A percentile compares a stretch with the other conserved stretches of the same genome.
Conservation (phyloP, 306 rosid species). For the Macrotyloma uniflorum region DNA sequence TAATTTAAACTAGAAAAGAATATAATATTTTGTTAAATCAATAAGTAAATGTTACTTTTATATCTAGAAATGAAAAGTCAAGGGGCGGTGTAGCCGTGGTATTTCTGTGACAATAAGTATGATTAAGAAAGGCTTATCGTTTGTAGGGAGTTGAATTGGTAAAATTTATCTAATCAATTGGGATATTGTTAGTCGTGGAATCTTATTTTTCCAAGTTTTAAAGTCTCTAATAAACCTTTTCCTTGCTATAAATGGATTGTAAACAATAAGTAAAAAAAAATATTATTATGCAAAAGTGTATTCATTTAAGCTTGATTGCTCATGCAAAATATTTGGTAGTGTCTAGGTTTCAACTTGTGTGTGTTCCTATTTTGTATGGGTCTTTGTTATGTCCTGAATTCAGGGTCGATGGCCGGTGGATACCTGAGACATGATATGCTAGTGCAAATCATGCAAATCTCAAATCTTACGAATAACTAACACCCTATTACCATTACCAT, state of each 20-base stretch:
- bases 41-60: no score
- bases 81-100: no score
- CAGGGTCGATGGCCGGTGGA: neutral
- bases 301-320: neutral
- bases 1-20: no score
- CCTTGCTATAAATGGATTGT: neutral
- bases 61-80: no score
- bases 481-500: no score
- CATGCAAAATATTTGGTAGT: neutral
- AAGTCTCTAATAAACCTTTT: neutral
- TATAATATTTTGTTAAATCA: no score
- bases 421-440: neutral
- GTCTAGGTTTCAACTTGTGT: conserved; percentile 12
- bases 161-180: neutral
- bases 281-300: neutral
- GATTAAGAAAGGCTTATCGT: conserved; percentile 19
- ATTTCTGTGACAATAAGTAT: neutral
- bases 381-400: neutral
- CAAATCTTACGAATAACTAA: neutral
- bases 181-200: neutral
- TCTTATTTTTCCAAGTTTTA: conserved; percentile 7
- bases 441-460: neutral
- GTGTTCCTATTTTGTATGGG: neutral
- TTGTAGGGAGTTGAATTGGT: conserved; percentile 21
- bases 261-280: neutral